These are phyloP conservation scores for Phytophthora hybrid DNA, from an alignment of 352 stramenopile species.

Conservation along the genomic window DNA sequence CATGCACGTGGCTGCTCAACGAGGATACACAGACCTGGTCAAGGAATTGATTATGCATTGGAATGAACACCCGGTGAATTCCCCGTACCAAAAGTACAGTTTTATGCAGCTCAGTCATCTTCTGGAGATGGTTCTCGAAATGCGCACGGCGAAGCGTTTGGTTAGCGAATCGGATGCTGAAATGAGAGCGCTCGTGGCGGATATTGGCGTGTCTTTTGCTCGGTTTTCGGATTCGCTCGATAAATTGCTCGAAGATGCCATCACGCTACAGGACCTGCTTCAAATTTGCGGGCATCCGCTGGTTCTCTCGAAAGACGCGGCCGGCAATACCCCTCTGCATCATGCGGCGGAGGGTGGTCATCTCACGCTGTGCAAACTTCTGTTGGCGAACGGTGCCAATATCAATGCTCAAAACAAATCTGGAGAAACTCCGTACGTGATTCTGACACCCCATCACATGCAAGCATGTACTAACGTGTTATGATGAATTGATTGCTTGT, in stretches of 20 bases:
- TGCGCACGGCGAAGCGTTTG: constrained; percentile 59
- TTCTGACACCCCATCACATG: background rate
- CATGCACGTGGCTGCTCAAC: constrained; percentile 68
- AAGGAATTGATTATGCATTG: constrained; percentile 67
- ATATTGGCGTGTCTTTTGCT: constrained; percentile 64
- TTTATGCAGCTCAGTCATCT: constrained; percentile 59
- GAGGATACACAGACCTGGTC: constrained; percentile 76
- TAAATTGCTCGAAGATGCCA: constrained; percentile 60
- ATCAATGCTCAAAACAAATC: constrained; percentile 85
- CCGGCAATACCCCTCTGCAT: constrained; percentile 79
- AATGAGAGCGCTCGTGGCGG: constrained; percentile 55
- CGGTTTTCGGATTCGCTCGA: constrained; percentile 77
- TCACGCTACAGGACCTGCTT: constrained; percentile 71
- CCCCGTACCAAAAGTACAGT: constrained; percentile 71
- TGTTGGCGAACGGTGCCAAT: constrained; percentile 71
- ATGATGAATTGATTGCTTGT: background rate
- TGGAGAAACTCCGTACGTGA: constrained; percentile 76
- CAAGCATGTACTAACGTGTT: background rate
- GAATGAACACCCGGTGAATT: constrained; percentile 68
- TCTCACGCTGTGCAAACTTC: constrained; percentile 64
- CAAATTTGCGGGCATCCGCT: constrained; percentile 79
- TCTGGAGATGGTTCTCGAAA: constrained; percentile 55
- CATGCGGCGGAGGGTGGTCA: constrained; percentile 83
- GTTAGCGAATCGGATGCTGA: constrained; percentile 71
- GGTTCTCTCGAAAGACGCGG: constrained; percentile 64